Base-by-base conservation (phyloP, 495 filamentous ascomycete genomes). In the Penicillium nucicola region DNA sequence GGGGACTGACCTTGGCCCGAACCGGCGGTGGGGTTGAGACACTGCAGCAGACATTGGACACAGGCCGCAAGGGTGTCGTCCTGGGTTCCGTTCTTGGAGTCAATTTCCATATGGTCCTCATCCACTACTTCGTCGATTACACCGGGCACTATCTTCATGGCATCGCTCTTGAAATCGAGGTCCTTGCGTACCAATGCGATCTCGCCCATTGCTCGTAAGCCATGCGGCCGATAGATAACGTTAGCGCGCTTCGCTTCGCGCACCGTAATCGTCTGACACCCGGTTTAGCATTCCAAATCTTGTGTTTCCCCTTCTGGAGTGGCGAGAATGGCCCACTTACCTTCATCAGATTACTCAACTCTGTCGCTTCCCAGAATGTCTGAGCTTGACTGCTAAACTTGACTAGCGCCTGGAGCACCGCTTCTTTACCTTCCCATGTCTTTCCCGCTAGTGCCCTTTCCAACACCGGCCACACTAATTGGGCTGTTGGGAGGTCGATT, bases 191-290 rank as follows among this genome's bases (percentile, higher is more conserved):
- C 79, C 31, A 76, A 77, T 9, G 81, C 78, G 53, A 92, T 86
- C 44, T 83, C 77, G 50, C 88, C 90, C 10, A 97, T 71, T 34
- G 80, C 84, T 43, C 75, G 69, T 46, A 96, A 71, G 14, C 88
- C 89, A 61, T 87, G 78, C 17, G 85, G 87, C 12, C 88, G 82
- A 67, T 96, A 98, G 2, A 73, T 67, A 19, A 80, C 78, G 62
- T 97, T 98, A 55, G 88, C 88, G 13, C 93, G 83, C 72, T 90
- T 95, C 8, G 90, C 90, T 78, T 98, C 93, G 43, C 92, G 83
- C 43, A 92, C 68, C 15, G 84, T 77, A 55, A 96, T 88, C 6
- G 60, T 64, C 72, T 76, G 48, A 55, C 48, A 44, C 40, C 48
- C 52, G 42, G 56, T 73, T 73, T 67, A 38, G 67, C 59, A 22